Evolutionary conservation across 2,329 filamentous ascomycete species (phyloP), one percentile per base, ranked within the genome.

Genomic region (Xylaria sp.): DNA sequence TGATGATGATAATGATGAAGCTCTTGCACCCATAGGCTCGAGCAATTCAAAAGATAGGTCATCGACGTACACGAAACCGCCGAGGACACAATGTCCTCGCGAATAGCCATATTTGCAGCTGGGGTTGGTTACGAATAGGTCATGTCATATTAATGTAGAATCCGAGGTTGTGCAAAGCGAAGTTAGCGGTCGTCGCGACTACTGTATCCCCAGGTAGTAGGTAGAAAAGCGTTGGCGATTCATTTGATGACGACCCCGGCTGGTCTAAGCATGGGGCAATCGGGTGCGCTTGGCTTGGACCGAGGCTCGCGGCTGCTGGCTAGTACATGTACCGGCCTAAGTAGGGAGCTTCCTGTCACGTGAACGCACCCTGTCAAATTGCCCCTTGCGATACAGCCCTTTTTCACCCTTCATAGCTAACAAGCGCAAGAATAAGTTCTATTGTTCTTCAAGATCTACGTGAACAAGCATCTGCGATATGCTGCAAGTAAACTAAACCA

Each of bases 31-130:
- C 20, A 28, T 4, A n/a, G 20, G 12, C 9, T 58, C 1, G 3
- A 28, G 18, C 6, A 46, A 46, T 46, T 10, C 15, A 36, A 51
- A 64, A 31, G 43, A 9, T 8, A 18, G 25, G 9, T 51, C 28
- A 13, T 49, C 25, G 25, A 77, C 77, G 72, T 74, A 78, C 77
- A 80, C 58, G 72, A 67, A 72, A 79, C 72, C 59, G 77, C 78
- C 60, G 77, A 79, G 73, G 77, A 65, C 68, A 80, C 77, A 39
- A 79, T 58, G 80, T 98, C 95, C 89, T 98, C 95, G 80, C 96
- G 94, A 85, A 97, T 94, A 85, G 94, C 91, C 86, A 90, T 95
- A 82, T 72, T 80, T 78, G 74, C 46, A 61, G 58, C 58, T 61
- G 69, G 36, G 41, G 36, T 58, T 52, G 18, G 71, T 64, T 67